A percentile compares a stretch with the other conserved stretches of the same genome.
Conservation (phyloP, 2,329 filamentous ascomycete species). For the Hypoxylon sp. region DNA sequence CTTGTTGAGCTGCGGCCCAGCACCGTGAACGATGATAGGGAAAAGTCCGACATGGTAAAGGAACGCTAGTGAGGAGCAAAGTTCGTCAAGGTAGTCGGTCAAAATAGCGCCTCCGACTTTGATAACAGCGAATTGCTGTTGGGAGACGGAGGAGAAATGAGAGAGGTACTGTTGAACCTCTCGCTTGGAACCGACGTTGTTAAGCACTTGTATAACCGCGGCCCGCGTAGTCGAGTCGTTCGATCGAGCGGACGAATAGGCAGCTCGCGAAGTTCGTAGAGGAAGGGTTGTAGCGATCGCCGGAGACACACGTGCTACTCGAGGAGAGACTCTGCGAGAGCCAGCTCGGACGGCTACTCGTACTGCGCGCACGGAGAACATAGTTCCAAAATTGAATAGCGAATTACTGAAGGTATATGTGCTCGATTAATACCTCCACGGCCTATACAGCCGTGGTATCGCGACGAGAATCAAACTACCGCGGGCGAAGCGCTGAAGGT, state of each 20-base stretch:
- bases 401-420: conserved; percentile 24
- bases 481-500: conserved; percentile 33
- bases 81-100: conserved; percentile 91
- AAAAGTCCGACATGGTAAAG: conserved; percentile 95
- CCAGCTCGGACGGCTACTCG: conserved; percentile 53
- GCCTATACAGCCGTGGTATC: conserved; percentile 45
- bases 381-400: conserved; percentile 34
- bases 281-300: conserved; percentile 35
- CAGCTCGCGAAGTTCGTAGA: conserved; percentile 55
- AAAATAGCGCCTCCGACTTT: conserved; percentile 98
- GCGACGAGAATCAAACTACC: conserved; percentile 42
- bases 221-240: conserved; percentile 76
- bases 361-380: conserved; percentile 51
- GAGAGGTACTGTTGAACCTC: conserved; percentile 98
- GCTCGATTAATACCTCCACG: conserved; percentile 40
- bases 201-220: conserved; percentile 90
- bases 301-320: conserved; percentile 44
- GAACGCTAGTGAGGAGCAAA: conserved; percentile 90
- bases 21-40: conserved; percentile 95
- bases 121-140: conserved; percentile 97
- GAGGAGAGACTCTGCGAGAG: conserved; percentile 50
- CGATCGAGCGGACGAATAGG: conserved; percentile 52
- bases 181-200: conserved; percentile 95
- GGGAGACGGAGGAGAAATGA: conserved; percentile 96
- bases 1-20: conserved; percentile 93